These are phyloP conservation scores for Calcarisporium arbuscula DNA, from an alignment of 2,329 filamentous ascomycete species.

Conservation along the genomic window DNA sequence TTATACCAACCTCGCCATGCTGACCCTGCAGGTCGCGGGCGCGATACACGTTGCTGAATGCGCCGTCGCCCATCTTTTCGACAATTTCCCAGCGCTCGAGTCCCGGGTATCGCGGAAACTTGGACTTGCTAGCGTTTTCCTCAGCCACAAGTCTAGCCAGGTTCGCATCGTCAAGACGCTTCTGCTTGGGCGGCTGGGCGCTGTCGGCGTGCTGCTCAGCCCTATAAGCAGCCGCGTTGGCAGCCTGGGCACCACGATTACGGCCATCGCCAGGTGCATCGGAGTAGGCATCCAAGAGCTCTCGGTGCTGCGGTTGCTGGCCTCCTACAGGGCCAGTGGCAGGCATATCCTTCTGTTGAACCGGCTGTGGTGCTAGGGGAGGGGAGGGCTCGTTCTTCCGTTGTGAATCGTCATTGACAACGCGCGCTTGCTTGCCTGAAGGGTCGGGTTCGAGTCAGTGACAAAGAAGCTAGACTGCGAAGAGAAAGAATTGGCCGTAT, in stretches of 20 bases:
- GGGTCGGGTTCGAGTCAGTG: slow-evolving; percentile 10
- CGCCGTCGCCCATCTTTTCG: slow-evolving; percentile 98
- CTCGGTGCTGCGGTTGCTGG: slow-evolving; percentile 32
- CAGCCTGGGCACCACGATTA: slow-evolving; percentile 63
- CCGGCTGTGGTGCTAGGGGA: slow-evolving; percentile 46
- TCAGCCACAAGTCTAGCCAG: slow-evolving; percentile 84
- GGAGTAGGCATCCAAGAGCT: slow-evolving; percentile 55
- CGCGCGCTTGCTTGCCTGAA: slow-evolving; percentile 79
- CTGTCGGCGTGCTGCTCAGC: slow-evolving; percentile 57
- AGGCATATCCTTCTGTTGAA: slow-evolving; percentile 44
- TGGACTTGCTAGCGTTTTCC: slow-evolving; percentile 78
- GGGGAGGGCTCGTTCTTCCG: slow-evolving; percentile 47
- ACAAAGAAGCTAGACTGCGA: slow-evolving; percentile 1
- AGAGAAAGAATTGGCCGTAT: neutral
- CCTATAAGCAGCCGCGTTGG: slow-evolving; percentile 56
- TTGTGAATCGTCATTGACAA: slow-evolving; percentile 47
- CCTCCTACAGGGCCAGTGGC: slow-evolving; percentile 37
- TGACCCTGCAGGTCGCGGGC: slow-evolving; percentile 69
- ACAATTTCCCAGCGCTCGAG: slow-evolving; percentile 66
- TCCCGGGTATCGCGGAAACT: slow-evolving; percentile 60
- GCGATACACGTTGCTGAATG: slow-evolving; percentile 97
- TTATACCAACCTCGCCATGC: slow-evolving; percentile 84
- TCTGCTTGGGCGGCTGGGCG: slow-evolving; percentile 32
- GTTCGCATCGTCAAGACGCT: slow-evolving; percentile 54
- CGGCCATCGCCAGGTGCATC: slow-evolving; percentile 53